Evolutionary conservation across 768 basidiomycete species (phyloP), one percentile per base, ranked within the genome.

Genomic region (Krasilnikovozyma curviuscula): DNA sequence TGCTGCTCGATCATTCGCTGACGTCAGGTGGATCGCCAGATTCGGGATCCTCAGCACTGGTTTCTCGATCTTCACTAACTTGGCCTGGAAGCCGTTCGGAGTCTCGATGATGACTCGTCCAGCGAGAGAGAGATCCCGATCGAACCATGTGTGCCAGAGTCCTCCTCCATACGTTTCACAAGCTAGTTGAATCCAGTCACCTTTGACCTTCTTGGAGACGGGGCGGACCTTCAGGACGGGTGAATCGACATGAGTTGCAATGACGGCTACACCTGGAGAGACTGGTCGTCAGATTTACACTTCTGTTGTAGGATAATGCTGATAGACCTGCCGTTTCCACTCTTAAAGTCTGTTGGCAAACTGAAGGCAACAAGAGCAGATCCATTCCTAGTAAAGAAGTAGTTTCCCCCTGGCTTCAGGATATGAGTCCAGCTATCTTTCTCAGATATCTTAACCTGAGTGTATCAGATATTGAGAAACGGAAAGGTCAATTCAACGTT

Each of bases 111-210:
- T 48, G 19, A 27, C 79, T 32, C 93, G 69, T 16, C 91, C 91
- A 16, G 93, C 91, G 7, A 98, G 56, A 21, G 81, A 81, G 7
- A 98, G 71, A 61, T 97, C 91, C 12, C 93, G 79, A 60, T 95
- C 91, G 45, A 91, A 73, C 84, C 88, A 86, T 18, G 81, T 76
- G 47, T 81, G 21, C 63, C 61, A 66, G 30, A 62, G 59, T 0
- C 63, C 85, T 21, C 80, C 79, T 9, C 88, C 88, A 52, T 93
- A 71, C 14, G 67, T 65, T 55, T 67, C 66, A 2, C 63, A 60
- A 5, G 78, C 83, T 19, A 89, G 81, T 66, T 89, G 83, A 9
- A 89, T 70, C 62, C 86, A 93, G 3, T 38, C 47, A 8, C n/a
- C 54, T 75, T 76, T 31, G 67, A 34, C 67, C 51, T 76, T 76